Conservation (phyloP, 345 rosid genomes). For the Syzygium jambos region DNA sequence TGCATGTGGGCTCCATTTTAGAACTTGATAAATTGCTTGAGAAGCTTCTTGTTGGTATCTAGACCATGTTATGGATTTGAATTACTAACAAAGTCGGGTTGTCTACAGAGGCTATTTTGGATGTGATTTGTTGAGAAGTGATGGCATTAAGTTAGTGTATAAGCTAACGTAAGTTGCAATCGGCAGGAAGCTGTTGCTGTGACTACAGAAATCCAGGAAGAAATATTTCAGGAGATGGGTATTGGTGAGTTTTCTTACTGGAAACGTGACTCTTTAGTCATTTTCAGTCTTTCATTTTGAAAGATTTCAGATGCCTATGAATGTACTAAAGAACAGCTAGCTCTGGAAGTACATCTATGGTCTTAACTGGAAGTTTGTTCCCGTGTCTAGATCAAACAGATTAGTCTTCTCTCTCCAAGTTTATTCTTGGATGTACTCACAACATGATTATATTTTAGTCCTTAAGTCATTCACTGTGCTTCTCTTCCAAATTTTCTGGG, state of each 20-base stretch:
- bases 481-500: not conserved
- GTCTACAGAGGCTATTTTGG: not conserved
- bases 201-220: constrained; percentile 69
- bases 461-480: not conserved
- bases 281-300: not conserved
- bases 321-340: not conserved
- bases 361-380: not conserved
- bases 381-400: not conserved
- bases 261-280: not conserved
- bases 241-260: constrained; percentile 36
- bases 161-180: not conserved
- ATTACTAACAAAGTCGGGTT: not conserved
- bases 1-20: not conserved
- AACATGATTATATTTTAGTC: not conserved
- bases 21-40: not conserved
- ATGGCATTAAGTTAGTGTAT: not conserved
- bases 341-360: not conserved
- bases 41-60: not conserved
- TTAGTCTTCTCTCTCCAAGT: not conserved
- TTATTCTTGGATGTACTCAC: not conserved
- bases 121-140: not conserved
- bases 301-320: not conserved
- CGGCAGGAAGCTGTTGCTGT: constrained; percentile 79
- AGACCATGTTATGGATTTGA: not conserved
- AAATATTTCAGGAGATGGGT: constrained; percentile 71